A percentile compares a stretch with the other conserved stretches of the same genome.
Evolutionary conservation across 352 stramenopile species (phyloP).

Genomic region (Phytophthora pini): DNA sequence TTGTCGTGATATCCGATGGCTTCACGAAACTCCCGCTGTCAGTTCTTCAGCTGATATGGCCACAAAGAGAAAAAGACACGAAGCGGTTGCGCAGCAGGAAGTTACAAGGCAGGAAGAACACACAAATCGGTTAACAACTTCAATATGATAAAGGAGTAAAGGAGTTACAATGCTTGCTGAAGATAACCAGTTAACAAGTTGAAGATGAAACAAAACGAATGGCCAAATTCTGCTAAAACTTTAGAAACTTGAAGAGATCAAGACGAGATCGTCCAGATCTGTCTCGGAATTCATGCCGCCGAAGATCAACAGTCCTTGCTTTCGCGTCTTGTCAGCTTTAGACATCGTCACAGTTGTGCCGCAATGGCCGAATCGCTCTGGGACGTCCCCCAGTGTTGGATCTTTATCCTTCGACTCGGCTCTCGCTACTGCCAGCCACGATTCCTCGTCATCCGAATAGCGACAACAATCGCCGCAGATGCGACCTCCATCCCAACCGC

Average conservation of each 20-base stretch:
- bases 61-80: too few relatives aligned
- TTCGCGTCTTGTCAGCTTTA: conserved; percentile 8
- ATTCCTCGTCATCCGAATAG: conserved; percentile 55
- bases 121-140: too few relatives aligned
- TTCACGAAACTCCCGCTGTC: too few relatives aligned
- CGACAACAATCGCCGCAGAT: conserved; percentile 52
- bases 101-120: too few relatives aligned
- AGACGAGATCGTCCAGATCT: conserved; percentile 49
- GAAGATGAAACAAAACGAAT: too few relatives aligned
- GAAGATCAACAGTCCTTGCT: conserved; percentile 55
- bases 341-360: conserved; percentile 28
- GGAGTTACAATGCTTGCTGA: too few relatives aligned
- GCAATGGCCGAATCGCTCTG: conserved; percentile 60
- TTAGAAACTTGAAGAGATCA: conserved; percentile 19
- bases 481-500: conserved; percentile 53
- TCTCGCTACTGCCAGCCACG: conserved; percentile 37
- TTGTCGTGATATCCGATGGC: too few relatives aligned
- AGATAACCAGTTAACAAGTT: too few relatives aligned
- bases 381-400: conserved; percentile 5
- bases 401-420: conserved; percentile 4
- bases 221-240: too few relatives aligned
- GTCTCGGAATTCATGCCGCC: conserved; percentile 61
- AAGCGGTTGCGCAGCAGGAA: too few relatives aligned
- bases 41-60: too few relatives aligned
- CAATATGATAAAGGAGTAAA: too few relatives aligned